phyloP scores from a whole-genome alignment of 2,329 filamentous ascomycete species.

The Monascus ruber region DNA sequence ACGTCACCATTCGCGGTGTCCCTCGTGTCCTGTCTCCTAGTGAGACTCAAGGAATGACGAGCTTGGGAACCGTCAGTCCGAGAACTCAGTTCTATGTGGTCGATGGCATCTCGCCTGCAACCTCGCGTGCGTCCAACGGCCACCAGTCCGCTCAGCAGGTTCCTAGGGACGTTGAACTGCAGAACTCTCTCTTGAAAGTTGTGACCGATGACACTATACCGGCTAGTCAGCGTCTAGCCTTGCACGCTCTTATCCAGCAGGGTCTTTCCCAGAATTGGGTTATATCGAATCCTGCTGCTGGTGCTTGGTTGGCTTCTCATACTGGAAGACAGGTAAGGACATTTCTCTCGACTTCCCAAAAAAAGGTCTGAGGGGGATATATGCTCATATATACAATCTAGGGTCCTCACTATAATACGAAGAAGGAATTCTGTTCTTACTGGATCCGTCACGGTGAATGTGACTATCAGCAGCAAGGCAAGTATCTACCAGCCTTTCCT shows the following conservation, averaged over 20 bases:
- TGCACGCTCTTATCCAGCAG: slow-evolving; percentile 12
- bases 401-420: slow-evolving; percentile 14
- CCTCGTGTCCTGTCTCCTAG: slow-evolving; percentile 23
- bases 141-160: slow-evolving; percentile 1
- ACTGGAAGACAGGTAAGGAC: slow-evolving; percentile 10
- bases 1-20: slow-evolving; percentile 25
- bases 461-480: slow-evolving; percentile 66
- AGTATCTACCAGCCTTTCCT: background rate
- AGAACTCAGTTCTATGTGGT: slow-evolving; percentile 25
- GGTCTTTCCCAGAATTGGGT: slow-evolving; percentile 8
- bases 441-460: slow-evolving; percentile 83
- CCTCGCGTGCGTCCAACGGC: slow-evolving; percentile 1
- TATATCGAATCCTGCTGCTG: slow-evolving; percentile 4
- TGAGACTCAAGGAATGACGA: slow-evolving; percentile 34
- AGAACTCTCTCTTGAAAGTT: slow-evolving; percentile 10
- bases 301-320: slow-evolving; percentile 2
- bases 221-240: slow-evolving; percentile 10
- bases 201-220: slow-evolving; percentile 12
- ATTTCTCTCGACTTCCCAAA: background rate
- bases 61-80: slow-evolving; percentile 23
- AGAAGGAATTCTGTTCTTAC: slow-evolving; percentile 76
- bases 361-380: background rate
- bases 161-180: slow-evolving; percentile 8
- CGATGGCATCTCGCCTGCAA: slow-evolving; percentile 9
- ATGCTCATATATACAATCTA: slow-evolving; percentile 4